A percentile compares a stretch with the other conserved stretches of the same genome.
Evolutionary conservation across 2,329 filamentous ascomycete species (phyloP).

Genomic region (Fusarium continuum): DNA sequence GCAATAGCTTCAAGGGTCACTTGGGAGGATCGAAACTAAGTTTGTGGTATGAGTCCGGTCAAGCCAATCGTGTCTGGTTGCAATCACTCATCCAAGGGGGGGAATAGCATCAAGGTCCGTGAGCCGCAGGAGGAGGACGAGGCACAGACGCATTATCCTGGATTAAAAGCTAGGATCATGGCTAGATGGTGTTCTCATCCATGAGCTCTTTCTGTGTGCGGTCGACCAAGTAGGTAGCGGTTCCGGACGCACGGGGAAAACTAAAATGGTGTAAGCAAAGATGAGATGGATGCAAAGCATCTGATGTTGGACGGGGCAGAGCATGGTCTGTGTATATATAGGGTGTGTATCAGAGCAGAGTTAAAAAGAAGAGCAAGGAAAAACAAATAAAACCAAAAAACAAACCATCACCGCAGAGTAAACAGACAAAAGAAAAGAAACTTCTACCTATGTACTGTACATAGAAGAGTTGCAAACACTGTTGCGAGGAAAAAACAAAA

Average conservation of each 20-base stretch:
- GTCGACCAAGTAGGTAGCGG: constrained; percentile 15
- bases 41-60: no score
- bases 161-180: constrained; percentile 22
- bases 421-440: constrained; percentile 9
- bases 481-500: constrained; percentile 1
- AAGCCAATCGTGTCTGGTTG: constrained; percentile 18
- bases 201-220: not conserved
- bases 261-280: not conserved
- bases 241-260: constrained; percentile 15
- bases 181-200: not conserved
- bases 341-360: not conserved
- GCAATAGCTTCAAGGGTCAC: not conserved
- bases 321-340: not conserved
- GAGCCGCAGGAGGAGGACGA: constrained; percentile 6
- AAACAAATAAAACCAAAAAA: not conserved
- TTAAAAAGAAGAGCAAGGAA: not conserved
- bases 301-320: not conserved
- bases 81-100: not conserved
- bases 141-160: constrained; percentile 7
- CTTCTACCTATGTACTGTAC: not conserved
- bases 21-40: constrained; percentile 4
- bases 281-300: constrained; percentile 3
- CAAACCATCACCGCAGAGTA: not conserved
- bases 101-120: constrained; percentile 7
- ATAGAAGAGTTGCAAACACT: not conserved